A percentile compares a stretch with the other conserved stretches of the same genome.
phyloP scores from a whole-genome alignment of 2,329 filamentous ascomycete genomes.

The Fusarium dlaminii region DNA sequence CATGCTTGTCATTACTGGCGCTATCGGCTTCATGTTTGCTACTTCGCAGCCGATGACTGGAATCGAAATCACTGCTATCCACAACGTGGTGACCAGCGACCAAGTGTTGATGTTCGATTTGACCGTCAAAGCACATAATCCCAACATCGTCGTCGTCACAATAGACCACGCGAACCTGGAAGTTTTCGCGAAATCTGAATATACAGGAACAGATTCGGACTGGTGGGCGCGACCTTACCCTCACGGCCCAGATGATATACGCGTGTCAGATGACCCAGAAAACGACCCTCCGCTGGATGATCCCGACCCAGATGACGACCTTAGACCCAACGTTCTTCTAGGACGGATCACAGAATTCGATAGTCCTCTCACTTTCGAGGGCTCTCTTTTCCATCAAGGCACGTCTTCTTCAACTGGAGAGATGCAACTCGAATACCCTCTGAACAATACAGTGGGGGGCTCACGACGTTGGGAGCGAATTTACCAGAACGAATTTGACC shows the following conservation, averaged over 20 bases:
- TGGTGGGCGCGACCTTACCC: constrained; percentile 61
- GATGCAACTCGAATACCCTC: constrained; percentile 82
- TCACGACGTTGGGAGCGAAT: constrained; percentile 90
- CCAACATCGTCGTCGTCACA: constrained; percentile 89
- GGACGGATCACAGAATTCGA: constrained; percentile 89
- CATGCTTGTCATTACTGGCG: constrained; percentile 82
- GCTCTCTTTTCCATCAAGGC: constrained; percentile 83
- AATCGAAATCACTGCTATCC: constrained; percentile 81
- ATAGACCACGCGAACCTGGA: constrained; percentile 89
- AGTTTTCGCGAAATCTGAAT: constrained; percentile 92
- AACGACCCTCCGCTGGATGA: constrained; percentile 62
- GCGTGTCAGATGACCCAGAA: constrained; percentile 44
- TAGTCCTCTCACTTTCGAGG: constrained; percentile 87
- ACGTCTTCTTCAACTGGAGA: constrained; percentile 80
- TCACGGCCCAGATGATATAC: constrained; percentile 41
- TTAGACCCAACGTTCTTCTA: constrained; percentile 83
- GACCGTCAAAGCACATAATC: constrained; percentile 87
- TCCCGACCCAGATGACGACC: constrained; percentile 70
- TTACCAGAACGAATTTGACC: constrained; percentile 88
- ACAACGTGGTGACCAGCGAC: constrained; percentile 91
- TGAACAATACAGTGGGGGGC: constrained; percentile 88
- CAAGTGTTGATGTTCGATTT: constrained; percentile 96
- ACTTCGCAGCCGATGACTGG: constrained; percentile 87
- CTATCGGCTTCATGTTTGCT: constrained; percentile 88
- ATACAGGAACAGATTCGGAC: constrained; percentile 76